Evolutionary conservation across 768 basidiomycete species (phyloP).

Genomic region (Kwoniella sp.): DNA sequence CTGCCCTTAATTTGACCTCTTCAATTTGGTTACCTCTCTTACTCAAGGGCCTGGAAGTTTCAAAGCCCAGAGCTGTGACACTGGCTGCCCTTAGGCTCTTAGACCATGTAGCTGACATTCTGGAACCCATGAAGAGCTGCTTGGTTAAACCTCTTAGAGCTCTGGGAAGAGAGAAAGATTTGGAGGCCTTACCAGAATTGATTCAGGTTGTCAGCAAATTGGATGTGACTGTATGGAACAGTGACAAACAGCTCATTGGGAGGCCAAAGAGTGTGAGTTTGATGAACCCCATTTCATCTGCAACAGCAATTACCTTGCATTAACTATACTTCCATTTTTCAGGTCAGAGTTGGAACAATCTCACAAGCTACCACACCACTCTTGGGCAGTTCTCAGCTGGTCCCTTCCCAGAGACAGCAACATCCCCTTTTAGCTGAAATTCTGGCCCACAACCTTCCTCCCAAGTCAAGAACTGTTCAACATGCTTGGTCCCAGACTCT

Average conservation of each 20-base stretch:
- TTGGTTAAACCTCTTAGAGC: constrained; percentile 40
- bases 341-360: neutral
- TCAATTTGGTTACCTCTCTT: constrained; percentile 50
- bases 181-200: constrained; percentile 24
- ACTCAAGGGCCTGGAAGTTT: constrained; percentile 37
- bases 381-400: neutral
- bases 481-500: constrained; percentile 44
- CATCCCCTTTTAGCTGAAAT: constrained; percentile 43
- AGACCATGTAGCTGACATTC: constrained; percentile 26
- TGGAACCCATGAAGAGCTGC: constrained; percentile 47
- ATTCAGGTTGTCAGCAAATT: constrained; percentile 7
- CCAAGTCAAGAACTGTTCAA: constrained; percentile 28
- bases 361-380: constrained; percentile 19
- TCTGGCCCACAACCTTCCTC: constrained; percentile 35
- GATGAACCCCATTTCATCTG: no score
- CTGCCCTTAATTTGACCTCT: constrained; percentile 33
- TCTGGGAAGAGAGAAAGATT: constrained; percentile 26
- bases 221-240: constrained; percentile 23
- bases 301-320: no score
- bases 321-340: no score
- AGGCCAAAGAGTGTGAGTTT: constrained; percentile 7
- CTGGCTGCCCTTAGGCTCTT: constrained; percentile 30
- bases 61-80: constrained; percentile 31
- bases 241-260: constrained; percentile 16
- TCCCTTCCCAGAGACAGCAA: constrained; percentile 11